These are phyloP conservation scores for Pleurotus salmoneostramineus DNA, from an alignment of 768 basidiomycete species.

Conservation along the genomic window DNA sequence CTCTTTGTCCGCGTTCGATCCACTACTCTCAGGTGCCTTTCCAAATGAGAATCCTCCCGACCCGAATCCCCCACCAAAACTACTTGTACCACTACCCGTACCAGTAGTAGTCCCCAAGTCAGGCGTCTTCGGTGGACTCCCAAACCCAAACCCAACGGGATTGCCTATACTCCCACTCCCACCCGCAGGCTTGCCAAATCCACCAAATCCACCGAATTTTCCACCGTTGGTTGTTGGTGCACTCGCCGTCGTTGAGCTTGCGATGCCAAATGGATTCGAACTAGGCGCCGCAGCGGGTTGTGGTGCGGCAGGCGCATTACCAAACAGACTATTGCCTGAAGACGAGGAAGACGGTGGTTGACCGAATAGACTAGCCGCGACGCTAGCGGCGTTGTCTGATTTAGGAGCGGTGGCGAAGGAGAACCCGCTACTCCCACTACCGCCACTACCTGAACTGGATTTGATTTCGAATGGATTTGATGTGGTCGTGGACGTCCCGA, in stretches of 20 bases:
- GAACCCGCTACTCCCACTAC: not conserved
- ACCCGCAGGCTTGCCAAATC: conserved; percentile 26
- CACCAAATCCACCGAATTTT: conserved; percentile 19
- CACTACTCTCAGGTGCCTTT: not conserved
- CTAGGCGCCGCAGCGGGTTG: not conserved
- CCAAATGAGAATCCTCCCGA: conserved; percentile 12
- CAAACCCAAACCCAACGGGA: conserved; percentile 62
- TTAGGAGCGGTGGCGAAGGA: not conserved
- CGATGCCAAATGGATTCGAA: conserved; percentile 1
- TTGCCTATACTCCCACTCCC: conserved; percentile 51
- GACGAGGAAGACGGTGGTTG: not conserved
- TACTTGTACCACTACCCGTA: not conserved
- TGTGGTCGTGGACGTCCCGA: not conserved
- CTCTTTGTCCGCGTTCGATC: not conserved
- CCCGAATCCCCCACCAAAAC: not conserved
- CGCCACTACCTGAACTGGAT: not conserved
- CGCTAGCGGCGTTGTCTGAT: not conserved
- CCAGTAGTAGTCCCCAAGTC: conserved; percentile 5
- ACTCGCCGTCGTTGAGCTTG: not conserved
- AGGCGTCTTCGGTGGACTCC: conserved; percentile 30
- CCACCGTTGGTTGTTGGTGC: too few species aligned
- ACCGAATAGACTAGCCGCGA: conserved; percentile 2
- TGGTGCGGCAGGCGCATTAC: not conserved
- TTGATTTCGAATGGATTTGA: not conserved
- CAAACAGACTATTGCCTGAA: not conserved